Conservation (phyloP, 2,329 filamentous ascomycete species). For the Neoscytalidium dimidiatum region DNA sequence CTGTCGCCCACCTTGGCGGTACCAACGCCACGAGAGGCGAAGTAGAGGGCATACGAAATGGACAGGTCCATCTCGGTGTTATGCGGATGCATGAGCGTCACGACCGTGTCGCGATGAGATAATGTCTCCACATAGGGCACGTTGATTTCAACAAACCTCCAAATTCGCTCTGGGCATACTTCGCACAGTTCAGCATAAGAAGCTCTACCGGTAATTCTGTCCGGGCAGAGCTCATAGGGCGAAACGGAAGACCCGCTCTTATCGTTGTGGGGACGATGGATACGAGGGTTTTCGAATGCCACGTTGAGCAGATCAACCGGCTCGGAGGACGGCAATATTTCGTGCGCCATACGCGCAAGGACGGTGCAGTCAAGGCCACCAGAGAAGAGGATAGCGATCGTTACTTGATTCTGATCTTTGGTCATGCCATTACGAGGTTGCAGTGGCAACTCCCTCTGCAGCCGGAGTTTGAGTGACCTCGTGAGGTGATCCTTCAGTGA, state of each 20-base stretch:
- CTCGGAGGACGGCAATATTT: constrained; percentile 68
- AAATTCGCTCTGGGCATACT: constrained; percentile 69
- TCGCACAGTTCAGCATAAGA: constrained; percentile 73
- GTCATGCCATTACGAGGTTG: background rate
- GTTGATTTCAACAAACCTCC: constrained; percentile 86
- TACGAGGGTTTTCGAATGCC: constrained; percentile 89
- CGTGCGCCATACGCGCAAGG: constrained; percentile 77
- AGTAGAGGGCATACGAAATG: constrained; percentile 91
- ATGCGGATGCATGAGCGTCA: constrained; percentile 83
- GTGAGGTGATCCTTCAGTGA: constrained; percentile 33
- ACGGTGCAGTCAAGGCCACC: constrained; percentile 92
- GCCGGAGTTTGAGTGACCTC: constrained; percentile 17
- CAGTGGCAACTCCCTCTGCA: background rate
- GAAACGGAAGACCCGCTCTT: constrained; percentile 23
- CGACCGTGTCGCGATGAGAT: constrained; percentile 67
- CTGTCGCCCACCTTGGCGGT: constrained; percentile 36
- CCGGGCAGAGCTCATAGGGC: constrained; percentile 82
- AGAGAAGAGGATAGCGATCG: constrained; percentile 83
- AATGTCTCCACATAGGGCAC: constrained; percentile 76
- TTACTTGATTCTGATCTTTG: constrained; percentile 37
- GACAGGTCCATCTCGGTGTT: constrained; percentile 99
- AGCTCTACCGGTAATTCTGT: constrained; percentile 81
- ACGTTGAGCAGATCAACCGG: constrained; percentile 90
- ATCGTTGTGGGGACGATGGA: constrained; percentile 42
- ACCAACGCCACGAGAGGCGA: constrained; percentile 77